Evolutionary conservation across 208 protist genomes (phyloP).

Genomic region (Trypanosoma caninum): DNA sequence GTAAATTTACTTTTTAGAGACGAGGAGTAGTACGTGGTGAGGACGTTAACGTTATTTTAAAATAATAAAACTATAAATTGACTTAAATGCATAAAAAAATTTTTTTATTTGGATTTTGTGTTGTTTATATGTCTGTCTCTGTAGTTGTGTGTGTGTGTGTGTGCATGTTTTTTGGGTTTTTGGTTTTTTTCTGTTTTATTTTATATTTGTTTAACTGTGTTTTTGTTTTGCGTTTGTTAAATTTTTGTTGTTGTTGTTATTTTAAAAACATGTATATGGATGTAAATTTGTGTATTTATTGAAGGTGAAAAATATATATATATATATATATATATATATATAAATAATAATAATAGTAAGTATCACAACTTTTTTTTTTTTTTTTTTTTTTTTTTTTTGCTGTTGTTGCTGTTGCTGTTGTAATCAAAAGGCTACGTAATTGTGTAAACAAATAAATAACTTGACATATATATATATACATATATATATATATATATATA

Average conservation of each 20-base stretch:
- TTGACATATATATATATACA: background rate
- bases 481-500: conserved; percentile 8
- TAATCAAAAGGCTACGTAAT: conserved; percentile 1
- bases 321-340: conserved; percentile 7
- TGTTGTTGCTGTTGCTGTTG: conserved; percentile 6
- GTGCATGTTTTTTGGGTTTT: background rate
- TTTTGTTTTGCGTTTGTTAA: background rate
- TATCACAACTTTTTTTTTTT: background rate
- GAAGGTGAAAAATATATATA: too few relatives aligned
- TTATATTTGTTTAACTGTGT: background rate
- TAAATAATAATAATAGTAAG: too few relatives aligned
- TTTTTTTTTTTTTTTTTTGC: conserved; percentile 2
- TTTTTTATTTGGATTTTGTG: background rate
- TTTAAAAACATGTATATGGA: background rate
- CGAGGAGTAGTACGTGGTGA: background rate
- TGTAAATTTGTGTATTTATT: too few relatives aligned
- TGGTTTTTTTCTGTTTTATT: background rate
- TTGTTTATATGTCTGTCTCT: background rate
- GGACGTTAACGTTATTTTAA: conserved; percentile 35
- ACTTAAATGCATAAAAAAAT: background rate
- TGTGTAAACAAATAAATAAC: background rate
- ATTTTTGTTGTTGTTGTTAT: conserved; percentile 17
- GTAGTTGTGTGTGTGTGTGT: background rate
- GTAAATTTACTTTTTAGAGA: background rate
- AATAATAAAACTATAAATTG: conserved; percentile 12